phyloP scores from a whole-genome alignment of 805 yeast species.

The Myxozyma nipponensis region DNA sequence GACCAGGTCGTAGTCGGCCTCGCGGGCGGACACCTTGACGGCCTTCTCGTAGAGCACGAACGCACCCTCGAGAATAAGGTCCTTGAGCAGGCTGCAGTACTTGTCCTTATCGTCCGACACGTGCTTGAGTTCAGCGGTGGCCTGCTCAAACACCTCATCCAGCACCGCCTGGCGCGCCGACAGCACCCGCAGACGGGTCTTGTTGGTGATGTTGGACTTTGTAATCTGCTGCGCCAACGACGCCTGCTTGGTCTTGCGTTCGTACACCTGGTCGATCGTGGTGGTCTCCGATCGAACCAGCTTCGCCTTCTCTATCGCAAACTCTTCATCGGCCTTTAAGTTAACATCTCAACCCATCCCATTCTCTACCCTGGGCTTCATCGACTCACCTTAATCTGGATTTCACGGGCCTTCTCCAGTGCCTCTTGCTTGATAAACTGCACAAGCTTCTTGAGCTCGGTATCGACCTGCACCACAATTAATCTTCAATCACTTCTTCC shows the following conservation, averaged over 20 bases:
- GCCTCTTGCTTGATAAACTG: slow-evolving; percentile 99
- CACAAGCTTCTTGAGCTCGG: slow-evolving; percentile 96
- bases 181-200: slow-evolving; percentile 86
- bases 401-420: slow-evolving; percentile 96
- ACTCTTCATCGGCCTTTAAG: slow-evolving; percentile 86
- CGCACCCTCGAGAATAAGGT: slow-evolving; percentile 74
- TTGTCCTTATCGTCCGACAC: slow-evolving; percentile 52
- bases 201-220: slow-evolving; percentile 91
- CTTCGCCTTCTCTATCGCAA: slow-evolving; percentile 94
- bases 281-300: slow-evolving; percentile 90
- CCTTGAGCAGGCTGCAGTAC: slow-evolving; percentile 67
- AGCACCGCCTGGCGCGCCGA: slow-evolving; percentile 80
- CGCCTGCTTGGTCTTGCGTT: slow-evolving; percentile 83
- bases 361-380: background rate
- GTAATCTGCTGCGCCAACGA: slow-evolving; percentile 90
- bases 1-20: slow-evolving; percentile 58
- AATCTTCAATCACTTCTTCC: too few species aligned
- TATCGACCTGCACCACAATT: slow-evolving; percentile 57
- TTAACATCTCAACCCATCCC: background rate
- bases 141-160: slow-evolving; percentile 65
- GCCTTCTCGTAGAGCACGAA: slow-evolving; percentile 68
- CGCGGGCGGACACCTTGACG: slow-evolving; percentile 62
- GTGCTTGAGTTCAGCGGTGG: slow-evolving; percentile 58
- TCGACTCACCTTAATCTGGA: slow-evolving; percentile 59
- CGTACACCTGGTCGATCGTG: slow-evolving; percentile 76